Base-by-base conservation (phyloP, 148 eudicot species). In the Amaranthus palmeri region DNA sequence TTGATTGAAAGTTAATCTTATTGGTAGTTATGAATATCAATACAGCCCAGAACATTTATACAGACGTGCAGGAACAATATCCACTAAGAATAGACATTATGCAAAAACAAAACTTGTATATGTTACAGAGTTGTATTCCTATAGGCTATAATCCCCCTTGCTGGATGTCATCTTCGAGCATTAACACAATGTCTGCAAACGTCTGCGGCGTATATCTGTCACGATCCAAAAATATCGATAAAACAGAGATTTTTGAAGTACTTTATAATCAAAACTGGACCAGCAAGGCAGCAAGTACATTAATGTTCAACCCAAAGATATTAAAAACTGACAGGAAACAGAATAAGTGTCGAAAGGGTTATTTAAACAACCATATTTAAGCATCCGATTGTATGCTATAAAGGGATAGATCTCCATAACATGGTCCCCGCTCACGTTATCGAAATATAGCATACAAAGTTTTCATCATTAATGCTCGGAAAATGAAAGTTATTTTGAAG, bases 121-220 rank as follows among this genome's bases (percentile, higher is more conserved):
- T 56, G 71, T 57, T 57, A 64, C 74, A 74, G 60, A 42, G 5
- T 61, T 63, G 66, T 74, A 64, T 69, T 78, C 63, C 73, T 79
- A 57, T n/a, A n/a, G n/a, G n/a, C n/a, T n/a, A n/a, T 13, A 18
- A 65, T 60, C 61, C 36, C 54, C 63, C 40, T 50, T 45, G 66
- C 66, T 49, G 78, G 71, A 52, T 10, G 62, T 15, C 50, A 40
- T 41, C 77, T 74, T 74, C 42, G 56, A 40, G 65, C 78, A 43
- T 50, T 14, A 67, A 69, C 49, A 50, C 66, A 63, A 59, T 59
- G 67, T 12, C 49, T 67, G 66, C 59, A 68, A 68, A 42, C 48
- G 7, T 15, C 64, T 59, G 72, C 67, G 49, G 71, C 60, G 36
- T 68, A 60, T 59, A 50, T 61, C 78, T 60, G 67, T 18, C 6